These are phyloP conservation scores for Solanum phureja DNA, from an alignment of 257 asterid genomes.

Conservation along the genomic window DNA sequence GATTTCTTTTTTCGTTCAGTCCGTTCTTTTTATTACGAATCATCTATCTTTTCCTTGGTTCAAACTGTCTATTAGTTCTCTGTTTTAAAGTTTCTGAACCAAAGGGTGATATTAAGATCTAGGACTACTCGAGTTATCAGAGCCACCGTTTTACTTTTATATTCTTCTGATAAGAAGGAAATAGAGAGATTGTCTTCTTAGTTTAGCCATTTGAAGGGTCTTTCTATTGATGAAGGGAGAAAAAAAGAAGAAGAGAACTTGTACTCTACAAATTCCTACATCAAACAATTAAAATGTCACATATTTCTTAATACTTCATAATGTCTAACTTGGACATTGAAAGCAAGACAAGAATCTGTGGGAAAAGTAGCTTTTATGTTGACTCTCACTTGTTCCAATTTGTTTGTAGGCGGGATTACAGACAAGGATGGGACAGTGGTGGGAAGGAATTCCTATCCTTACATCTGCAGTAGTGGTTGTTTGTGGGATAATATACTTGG, in stretches of 20 bases:
- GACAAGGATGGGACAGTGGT: conserved; percentile 84
- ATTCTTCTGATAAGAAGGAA: too few species aligned
- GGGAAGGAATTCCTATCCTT: conserved; percentile 88
- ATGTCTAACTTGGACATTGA: neutral
- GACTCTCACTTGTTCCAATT: neutral
- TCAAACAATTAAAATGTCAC: neutral
- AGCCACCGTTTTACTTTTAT: too few species aligned
- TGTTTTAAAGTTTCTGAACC: neutral
- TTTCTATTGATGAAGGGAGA: too few species aligned
- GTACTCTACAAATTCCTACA: neutral
- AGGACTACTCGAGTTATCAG: neutral
- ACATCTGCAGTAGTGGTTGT: conserved; percentile 60
- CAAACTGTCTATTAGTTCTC: neutral
- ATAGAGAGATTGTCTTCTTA: too few species aligned
- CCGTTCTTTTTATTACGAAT: neutral
- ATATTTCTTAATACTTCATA: neutral
- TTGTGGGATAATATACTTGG: conserved; percentile 75
- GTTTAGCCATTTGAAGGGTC: too few species aligned
- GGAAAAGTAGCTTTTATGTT: neutral
- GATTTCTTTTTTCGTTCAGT: neutral
- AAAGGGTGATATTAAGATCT: neutral
- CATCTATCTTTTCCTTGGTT: neutral
- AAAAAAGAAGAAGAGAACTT: neutral
- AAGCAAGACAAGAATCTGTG: neutral
- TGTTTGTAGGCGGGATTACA: conserved; percentile 61